Conservation (phyloP, 257 asterid species). For the Eucommia ulmoides region DNA sequence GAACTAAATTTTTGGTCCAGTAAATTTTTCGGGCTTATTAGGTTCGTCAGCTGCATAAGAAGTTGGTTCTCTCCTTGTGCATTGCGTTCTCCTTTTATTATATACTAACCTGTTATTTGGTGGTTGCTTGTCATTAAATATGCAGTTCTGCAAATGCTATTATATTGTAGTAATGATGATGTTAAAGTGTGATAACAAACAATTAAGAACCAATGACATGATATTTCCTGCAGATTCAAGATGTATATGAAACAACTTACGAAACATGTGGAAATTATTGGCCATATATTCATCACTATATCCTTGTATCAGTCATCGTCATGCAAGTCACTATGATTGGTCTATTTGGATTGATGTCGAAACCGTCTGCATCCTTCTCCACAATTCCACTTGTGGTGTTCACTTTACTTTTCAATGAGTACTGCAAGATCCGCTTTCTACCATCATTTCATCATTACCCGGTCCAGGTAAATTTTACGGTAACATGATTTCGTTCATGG, state of each 20-base stretch:
- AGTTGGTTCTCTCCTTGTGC: background rate
- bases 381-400: conserved; percentile 61
- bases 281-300: conserved; percentile 85
- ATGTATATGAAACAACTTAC: conserved; percentile 69
- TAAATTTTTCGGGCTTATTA: too few relatives aligned
- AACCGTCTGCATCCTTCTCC: conserved; percentile 75
- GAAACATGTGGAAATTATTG: conserved; percentile 91
- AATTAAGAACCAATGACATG: conserved; percentile 2
- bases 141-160: too few relatives aligned
- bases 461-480: conserved; percentile 40
- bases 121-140: background rate
- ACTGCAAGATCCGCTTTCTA: conserved; percentile 78
- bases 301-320: conserved; percentile 54
- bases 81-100: background rate
- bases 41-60: too few relatives aligned
- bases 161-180: background rate
- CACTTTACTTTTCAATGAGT: conserved; percentile 68
- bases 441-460: conserved; percentile 62
- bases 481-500: background rate
- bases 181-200: background rate
- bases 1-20: background rate
- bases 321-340: conserved; percentile 90
- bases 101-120: background rate
- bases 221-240: conserved; percentile 49
- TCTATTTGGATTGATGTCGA: conserved; percentile 80